Base-by-base conservation (phyloP, 768 basidiomycete species). In the Hortiboletus campestris region DNA sequence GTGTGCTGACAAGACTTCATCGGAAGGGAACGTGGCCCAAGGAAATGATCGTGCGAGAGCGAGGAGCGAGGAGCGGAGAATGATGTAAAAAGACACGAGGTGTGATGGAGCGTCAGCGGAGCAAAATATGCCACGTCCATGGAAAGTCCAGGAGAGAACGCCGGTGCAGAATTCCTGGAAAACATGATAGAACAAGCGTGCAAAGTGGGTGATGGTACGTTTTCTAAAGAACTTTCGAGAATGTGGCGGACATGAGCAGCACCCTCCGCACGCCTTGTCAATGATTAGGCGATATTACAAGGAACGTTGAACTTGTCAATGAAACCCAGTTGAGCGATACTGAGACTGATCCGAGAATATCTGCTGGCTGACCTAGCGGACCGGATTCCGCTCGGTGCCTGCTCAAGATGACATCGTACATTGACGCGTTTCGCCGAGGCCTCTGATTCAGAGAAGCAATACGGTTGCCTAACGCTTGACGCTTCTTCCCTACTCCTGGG, bases 61-160 rank as follows among this genome's bases (percentile, higher is more conserved):
- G 56, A 67, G 40, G 56, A 46, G 46, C 17, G 56, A 67, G 40
- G 46, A 44, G 20, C 25, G 46, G 36, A 31, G 22, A 7, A 46
- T 67, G 67, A 66, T 63, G 67, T 69, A 70, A 69, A 61, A 40
- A 47, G 50, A 60, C 67, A 66, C 58, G 65, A 63, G 46, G 51
- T 17, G 20, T n/a, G 4, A 31, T 57, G 51, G 53, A 47, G 51
- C 36, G 44, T 56, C 45, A 41, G 53, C 25, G 40, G 55, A 53
- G 25, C 63, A 56, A 55, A 58, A 57, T 65, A 55, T 49, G 54
- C 48, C 48, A 40, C 10, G 31, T 48, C 40, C 48, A 63, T 54
- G 60, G 55, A 43, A 57, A 53, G 43, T 53, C 40, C 51, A 49
- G 29, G n/a, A 52, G 57, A 55, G 59, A 65, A 61, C 36, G 11